Evolutionary conservation across 1,284 basidiomycete species (phyloP).

Genomic region (Porogramme epimiltina): DNA sequence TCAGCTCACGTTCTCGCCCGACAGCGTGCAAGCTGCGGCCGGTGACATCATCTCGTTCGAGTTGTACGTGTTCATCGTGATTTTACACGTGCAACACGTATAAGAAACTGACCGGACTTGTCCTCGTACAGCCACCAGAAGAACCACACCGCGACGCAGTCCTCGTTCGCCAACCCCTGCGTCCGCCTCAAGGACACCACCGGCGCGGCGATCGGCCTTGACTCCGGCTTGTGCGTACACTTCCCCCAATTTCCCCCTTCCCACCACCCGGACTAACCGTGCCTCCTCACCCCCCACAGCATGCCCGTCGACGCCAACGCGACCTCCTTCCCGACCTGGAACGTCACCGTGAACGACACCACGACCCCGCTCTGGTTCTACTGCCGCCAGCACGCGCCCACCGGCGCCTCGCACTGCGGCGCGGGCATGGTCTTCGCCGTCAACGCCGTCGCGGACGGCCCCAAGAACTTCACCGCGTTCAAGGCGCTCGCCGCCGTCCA

Average conservation of each 20-base stretch:
- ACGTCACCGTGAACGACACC: conserved; percentile 57
- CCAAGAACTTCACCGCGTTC: conserved; percentile 46
- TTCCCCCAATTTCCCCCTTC: not conserved
- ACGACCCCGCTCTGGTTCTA: conserved; percentile 48
- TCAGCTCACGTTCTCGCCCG: conserved; percentile 51
- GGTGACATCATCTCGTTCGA: conserved; percentile 56
- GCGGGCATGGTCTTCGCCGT: conserved; percentile 47
- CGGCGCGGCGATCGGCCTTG: conserved; percentile 45
- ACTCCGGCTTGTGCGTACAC: conserved; percentile 63
- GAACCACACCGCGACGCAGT: conserved; percentile 73
- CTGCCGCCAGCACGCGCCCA: conserved; percentile 38
- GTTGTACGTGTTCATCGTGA: conserved; percentile 45
- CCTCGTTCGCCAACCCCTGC: conserved; percentile 63
- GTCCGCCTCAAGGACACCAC: conserved; percentile 42
- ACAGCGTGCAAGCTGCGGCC: conserved; percentile 48
- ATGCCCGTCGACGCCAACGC: conserved; percentile 49
- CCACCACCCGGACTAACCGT: not conserved
- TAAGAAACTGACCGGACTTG: conserved; percentile 4
- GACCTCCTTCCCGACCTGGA: conserved; percentile 53
- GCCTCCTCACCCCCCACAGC: conserved; percentile 32
- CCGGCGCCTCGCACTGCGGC: conserved; percentile 39
- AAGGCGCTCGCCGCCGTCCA: conserved; percentile 35
- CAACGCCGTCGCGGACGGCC: conserved; percentile 40
- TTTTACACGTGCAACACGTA: not conserved
- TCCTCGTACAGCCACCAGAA: conserved; percentile 50